Base-by-base conservation (phyloP, 2,329 filamentous ascomycete species). In the Claviceps humidiphila region DNA sequence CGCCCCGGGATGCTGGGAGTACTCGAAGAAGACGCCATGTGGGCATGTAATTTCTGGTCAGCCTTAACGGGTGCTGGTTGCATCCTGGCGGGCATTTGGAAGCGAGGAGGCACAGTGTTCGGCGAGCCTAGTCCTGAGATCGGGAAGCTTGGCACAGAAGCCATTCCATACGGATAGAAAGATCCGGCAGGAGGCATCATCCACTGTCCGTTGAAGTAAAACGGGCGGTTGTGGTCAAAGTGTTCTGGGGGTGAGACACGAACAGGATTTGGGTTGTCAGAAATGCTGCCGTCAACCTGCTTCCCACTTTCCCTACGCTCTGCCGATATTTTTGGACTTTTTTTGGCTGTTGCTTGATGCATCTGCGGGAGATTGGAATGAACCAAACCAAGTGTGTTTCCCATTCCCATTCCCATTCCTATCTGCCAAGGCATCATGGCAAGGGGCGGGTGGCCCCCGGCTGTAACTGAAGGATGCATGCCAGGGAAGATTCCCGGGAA, bases 161-260 rank as follows among this genome's bases (percentile, higher is more conserved):
- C 56, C 57, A 68, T 60, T 38, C 61, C 60, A 51, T 62, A 60
- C 4, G 61, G 59, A 22, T 60, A 61, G 47, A 59, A 57, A 7
- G 57, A 54, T 16, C 58, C 51, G 14, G 58, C 57, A 30, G 60
- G 56, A 4, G 63, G 69, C 54, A 72, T 66, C 56, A 72, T 59
- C 64, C 71, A 67, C 50, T 74, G 71, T 0, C 72, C 71, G 49
- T 75, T 73, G 58, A 64, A 65, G 53, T 68, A 64, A 57, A 72
- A 74, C 1, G 74, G 71, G 39, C 70, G 70, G 37, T 59, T 68
- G 26, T 64, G 67, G 50, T 78, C 75, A 51, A 74, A 71, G 50
- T 73, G 69, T 17, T 73, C 72, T 0, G 70, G 67, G 11, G 70
- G 65, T 1, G 71, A 67, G 41, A 71, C 59, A 42, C 61, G 64